Base-by-base conservation (phyloP, 345 rosid genomes). In the Eucalyptus dawsonii region DNA sequence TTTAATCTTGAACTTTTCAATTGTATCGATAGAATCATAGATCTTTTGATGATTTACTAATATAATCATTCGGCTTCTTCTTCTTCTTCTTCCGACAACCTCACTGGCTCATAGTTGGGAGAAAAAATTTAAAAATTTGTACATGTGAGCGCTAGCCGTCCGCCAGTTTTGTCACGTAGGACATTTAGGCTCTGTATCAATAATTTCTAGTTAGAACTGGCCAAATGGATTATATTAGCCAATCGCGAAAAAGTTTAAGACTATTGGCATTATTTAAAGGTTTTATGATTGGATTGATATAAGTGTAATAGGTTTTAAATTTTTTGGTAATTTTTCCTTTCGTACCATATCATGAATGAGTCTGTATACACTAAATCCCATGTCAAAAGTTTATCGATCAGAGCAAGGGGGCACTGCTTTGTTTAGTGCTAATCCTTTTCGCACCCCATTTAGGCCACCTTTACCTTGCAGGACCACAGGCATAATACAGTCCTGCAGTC, bases 131-230 rank as follows among this genome's bases (percentile, higher is more conserved):
- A 22, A 56, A 56, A 56, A 4, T 56, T 56, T 56, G 11, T 24
- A 22, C 12, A 22, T 1, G 1, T 1, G 6, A 56, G 12, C 13
- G 3, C 11, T 56, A 5, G 29, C 62, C 12, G 0, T 22, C 6
- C 27, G 5, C 27, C 0, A 22, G 6, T 56, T 24, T 22, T 56
- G 62, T 56, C 62, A 9, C 62, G 2, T 56, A 56, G 6, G 62
- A 24, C 3, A 1, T 9, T 22, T 2, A 9, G 13, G 62, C 3
- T 56, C 3, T 2, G 0, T 56, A 21, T 56, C 62, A 22, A 24
- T 24, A 4, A 56, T 56, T 56, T 56, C 62, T 22, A 21, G 13
- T 56, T 24, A 56, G 12, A 56, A 56, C 22, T 56, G 62, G 29
- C 12, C 12, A 21, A 56, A 56, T 56, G 6, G 27, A 56, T 22